Evolutionary conservation across 805 yeast species (phyloP), one percentile per base, ranked within the genome.

Genomic region (Ogataea allantospora): DNA sequence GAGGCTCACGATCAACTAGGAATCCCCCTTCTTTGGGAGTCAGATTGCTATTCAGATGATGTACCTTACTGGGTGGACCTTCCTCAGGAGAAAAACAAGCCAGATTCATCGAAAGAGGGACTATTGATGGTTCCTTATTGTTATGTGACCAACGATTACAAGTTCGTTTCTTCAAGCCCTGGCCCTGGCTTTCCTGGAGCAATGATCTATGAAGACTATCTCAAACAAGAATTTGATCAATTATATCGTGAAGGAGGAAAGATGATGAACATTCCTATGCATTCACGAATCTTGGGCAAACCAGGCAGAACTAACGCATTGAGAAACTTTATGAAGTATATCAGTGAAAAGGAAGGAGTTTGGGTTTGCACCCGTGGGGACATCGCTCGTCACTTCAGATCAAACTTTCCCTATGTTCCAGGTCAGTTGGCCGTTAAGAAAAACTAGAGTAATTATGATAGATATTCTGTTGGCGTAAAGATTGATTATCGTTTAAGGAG

Each of bases 191-290:
- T 54, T 26, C 51, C 58, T 20, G 48, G 58, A 13, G 50, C 51
- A 14, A 39, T 48, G 35, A 51, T 54, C 11, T 46, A 41, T 15
- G 45, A 43, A 19, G 62, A 57, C 23, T 63, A 65, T 43, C 40
- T 63, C 34, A 60, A 57, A 34, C 56, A 62, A 31, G 63, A 66
- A 10, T 65, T 65, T 40, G 68, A 65, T 38, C 55, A 56, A 24
- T 47, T 64, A 10, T 64, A 64, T 38, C 57, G 55, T 18, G 68
- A 64, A 45, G 68, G 65, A 5, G 53, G 54, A 11, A 57, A 60
- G 38, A 62, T 64, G 55, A 64, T 64, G 66, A 62, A 60, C 16
- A 55, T 64, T 23, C 65, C 65, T 5, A 44, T 64, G 43, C 68
- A 64, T 35, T 53, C 64, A 16, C 52, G 68, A 40, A 55, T 64